Evolutionary conservation across 177 flowering plant species (phyloP).

Genomic region (Telopea speciosissima): DNA sequence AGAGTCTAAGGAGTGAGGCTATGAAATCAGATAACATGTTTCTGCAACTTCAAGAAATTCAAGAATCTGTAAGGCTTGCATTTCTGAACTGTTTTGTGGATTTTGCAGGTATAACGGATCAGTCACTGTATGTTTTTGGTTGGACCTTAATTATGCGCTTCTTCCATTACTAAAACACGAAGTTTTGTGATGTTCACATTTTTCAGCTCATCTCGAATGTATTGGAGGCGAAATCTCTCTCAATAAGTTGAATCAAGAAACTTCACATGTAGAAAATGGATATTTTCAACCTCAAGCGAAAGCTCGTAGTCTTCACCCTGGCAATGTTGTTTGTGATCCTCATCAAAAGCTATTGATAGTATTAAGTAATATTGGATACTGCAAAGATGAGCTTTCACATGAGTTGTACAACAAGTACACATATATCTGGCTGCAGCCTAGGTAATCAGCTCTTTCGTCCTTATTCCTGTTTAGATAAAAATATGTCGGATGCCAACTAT

Average conservation of each 20-base stretch:
- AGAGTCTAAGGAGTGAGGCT: constrained; percentile 56
- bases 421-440: constrained; percentile 66
- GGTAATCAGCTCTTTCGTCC: constrained; percentile 29
- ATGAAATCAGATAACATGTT: constrained; percentile 64
- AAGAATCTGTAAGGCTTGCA: constrained; percentile 80
- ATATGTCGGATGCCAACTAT: background rate
- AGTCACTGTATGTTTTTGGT: background rate
- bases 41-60: constrained; percentile 76
- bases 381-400: constrained; percentile 85
- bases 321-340: constrained; percentile 51
- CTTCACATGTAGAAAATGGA: constrained; percentile 50
- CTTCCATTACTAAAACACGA: constrained; percentile 3
- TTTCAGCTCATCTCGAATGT: constrained; percentile 73
- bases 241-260: constrained; percentile 45
- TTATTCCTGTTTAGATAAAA: background rate
- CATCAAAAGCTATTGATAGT: constrained; percentile 73
- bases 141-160: background rate
- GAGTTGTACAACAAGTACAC: constrained; percentile 82
- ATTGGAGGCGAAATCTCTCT: constrained; percentile 61
- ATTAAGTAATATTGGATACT: constrained; percentile 91
- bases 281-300: constrained; percentile 35
- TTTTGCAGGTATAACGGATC: constrained; percentile 67
- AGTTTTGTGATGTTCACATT: constrained; percentile 12
- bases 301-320: constrained; percentile 44
- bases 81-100: constrained; percentile 85